Evolutionary conservation across 306 rosid genomes (phyloP).

Genomic region (Prunus salicina): DNA sequence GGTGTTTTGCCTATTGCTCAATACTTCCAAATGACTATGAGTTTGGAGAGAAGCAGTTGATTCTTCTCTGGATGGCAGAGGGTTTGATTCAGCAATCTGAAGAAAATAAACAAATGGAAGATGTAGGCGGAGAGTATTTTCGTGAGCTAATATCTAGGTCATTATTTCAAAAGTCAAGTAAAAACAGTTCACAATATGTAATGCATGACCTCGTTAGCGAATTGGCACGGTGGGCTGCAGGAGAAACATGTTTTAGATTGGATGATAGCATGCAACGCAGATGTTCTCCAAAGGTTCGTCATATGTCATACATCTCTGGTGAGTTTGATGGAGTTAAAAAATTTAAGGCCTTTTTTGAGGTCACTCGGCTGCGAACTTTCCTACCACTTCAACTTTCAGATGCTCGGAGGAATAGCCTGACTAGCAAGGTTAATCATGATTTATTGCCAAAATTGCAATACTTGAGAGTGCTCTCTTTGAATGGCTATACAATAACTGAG

Average conservation of each 20-base stretch:
- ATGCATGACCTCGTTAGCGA: slow-evolving; percentile 44
- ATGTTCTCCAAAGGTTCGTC: slow-evolving; percentile 10
- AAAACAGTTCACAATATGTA: neutral
- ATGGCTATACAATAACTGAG: neutral
- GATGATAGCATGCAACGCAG: neutral
- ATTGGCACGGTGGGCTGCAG: slow-evolving; percentile 19
- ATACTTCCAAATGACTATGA: slow-evolving; percentile 24
- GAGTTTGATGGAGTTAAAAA: no score
- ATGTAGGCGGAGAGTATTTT: slow-evolving; percentile 19
- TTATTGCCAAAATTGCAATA: neutral
- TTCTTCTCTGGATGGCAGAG: slow-evolving; percentile 37
- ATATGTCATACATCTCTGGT: slow-evolving; percentile 3
- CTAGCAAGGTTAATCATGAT: neutral
- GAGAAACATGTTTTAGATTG: neutral
- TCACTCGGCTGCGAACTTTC: slow-evolving; percentile 6
- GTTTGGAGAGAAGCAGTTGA: slow-evolving; percentile 1
- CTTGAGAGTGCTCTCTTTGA: neutral
- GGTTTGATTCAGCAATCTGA: neutral
- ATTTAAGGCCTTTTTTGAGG: neutral
- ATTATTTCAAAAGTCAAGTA: slow-evolving; percentile 17
- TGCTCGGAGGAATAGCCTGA: neutral
- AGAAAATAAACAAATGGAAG: neutral
- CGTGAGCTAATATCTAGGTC: slow-evolving; percentile 25
- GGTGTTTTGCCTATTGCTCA: slow-evolving; percentile 37
- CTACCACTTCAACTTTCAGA: neutral